A percentile compares a stretch with the other conserved stretches of the same genome.
These are phyloP conservation scores for Lactarius evosmus DNA, from an alignment of 768 basidiomycete species.

Conservation along the genomic window DNA sequence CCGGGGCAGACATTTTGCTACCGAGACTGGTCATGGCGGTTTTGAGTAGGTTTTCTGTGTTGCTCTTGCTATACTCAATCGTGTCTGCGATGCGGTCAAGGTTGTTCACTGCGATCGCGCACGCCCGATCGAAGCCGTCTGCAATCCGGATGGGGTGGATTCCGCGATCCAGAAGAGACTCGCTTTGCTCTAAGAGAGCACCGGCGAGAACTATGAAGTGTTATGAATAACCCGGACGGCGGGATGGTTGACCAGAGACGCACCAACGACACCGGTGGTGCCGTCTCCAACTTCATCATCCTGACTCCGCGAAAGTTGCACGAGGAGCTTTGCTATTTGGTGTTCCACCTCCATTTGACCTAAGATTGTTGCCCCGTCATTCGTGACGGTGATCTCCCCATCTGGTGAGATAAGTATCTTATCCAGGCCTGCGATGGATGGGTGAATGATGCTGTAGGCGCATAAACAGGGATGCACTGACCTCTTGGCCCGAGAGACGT, in stretches of 20 bases:
- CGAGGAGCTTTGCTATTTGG: slow-evolving; percentile 96
- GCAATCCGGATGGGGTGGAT: slow-evolving; percentile 99
- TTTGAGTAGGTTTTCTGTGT: slow-evolving; percentile 87
- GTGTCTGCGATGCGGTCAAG: slow-evolving; percentile 88
- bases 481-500: slow-evolving; percentile 95
- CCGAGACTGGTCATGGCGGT: slow-evolving; percentile 95
- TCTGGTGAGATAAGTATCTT: slow-evolving; percentile 95
- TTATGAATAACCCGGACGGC: not conserved
- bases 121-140: slow-evolving; percentile 97
- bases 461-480: slow-evolving; percentile 34
- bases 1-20: slow-evolving; percentile 87
- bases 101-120: slow-evolving; percentile 83
- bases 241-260: slow-evolving; percentile 37
- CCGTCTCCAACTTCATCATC: slow-evolving; percentile 99
- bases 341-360: slow-evolving; percentile 99
- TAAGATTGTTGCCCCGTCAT: slow-evolving; percentile 97
- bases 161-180: slow-evolving; percentile 95
- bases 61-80: slow-evolving; percentile 76
- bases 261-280: slow-evolving; percentile 98
- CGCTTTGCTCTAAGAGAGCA: slow-evolving; percentile 91
- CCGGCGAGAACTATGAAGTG: slow-evolving; percentile 78
- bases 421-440: slow-evolving; percentile 65
- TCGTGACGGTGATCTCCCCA: slow-evolving; percentile 98
- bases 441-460: not conserved
- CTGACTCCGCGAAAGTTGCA: slow-evolving; percentile 95